Percentiles rank a stretch among this genome's conserved stretches.
These are phyloP conservation scores for Pseudoturritis turrita DNA, from an alignment of 345 rosid species.

Conservation along the genomic window DNA sequence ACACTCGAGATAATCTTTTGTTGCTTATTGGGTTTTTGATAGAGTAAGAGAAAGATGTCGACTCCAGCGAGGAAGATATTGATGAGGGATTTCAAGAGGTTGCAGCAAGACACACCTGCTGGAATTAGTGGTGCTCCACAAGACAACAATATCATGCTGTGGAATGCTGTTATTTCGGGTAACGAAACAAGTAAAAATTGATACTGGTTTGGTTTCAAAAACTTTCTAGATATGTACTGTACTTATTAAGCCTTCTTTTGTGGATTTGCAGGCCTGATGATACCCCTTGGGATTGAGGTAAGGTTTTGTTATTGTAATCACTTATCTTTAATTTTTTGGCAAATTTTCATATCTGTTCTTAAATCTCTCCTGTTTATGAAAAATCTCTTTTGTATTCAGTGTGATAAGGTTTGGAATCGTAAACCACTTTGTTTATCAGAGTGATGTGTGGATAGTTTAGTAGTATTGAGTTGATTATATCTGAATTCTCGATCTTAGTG, in stretches of 20 bases:
- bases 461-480: too few species aligned
- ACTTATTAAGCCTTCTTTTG: conserved; percentile 1
- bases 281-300: conserved; percentile 80
- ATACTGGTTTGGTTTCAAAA: neutral
- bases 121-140: conserved; percentile 75
- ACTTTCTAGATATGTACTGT: neutral
- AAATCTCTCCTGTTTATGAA: neutral
- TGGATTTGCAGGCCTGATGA: conserved; percentile 55
- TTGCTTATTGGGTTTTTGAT: neutral
- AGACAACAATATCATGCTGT: conserved; percentile 61
- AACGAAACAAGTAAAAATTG: neutral
- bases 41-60: conserved; percentile 46
- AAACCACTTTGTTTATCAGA: too few species aligned
- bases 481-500: too few species aligned
- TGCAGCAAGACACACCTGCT: conserved; percentile 73
- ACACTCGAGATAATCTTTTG: neutral
- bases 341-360: neutral
- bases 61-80: conserved; percentile 70
- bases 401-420: too few species aligned
- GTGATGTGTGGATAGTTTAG: too few species aligned
- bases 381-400: too few species aligned
- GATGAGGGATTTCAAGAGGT: conserved; percentile 76
- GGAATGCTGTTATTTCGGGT: conserved; percentile 86
- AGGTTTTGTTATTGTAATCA: neutral
- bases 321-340: neutral